Evolutionary conservation across 768 basidiomycete species (phyloP), one percentile per base, ranked within the genome.

Genomic region (Pisolithus tinctorius): DNA sequence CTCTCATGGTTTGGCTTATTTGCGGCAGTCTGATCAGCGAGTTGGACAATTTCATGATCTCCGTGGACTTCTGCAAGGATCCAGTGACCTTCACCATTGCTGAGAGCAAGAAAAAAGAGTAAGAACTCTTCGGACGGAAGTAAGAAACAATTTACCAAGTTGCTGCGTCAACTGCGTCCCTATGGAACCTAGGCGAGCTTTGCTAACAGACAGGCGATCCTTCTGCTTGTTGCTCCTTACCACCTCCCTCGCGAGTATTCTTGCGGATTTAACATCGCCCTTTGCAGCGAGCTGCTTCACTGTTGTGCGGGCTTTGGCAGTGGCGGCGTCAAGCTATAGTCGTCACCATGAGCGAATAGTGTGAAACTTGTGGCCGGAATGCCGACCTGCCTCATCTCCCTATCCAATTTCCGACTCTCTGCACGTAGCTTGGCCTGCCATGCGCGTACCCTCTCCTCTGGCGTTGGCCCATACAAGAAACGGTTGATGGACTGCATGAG

Each of bases 31-130:
- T 93, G 57, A 98, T 74, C 44, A 98, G 78, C 26, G 86, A 73
- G 71, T 95, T 98, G n/a, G 93, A 94, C 39, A 94, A 76, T 71
- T 88, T 98, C 94, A 99, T 98, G 55, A 98, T 97, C 67, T 98
- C 94, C 1, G 95, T 93, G 6, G 93, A 96, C 69, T 93, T 96
- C 71, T 97, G 95, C 55, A 99, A 74, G 6, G 94, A 82, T n/a
- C 96, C 96, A 8, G 96, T 97, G 38, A 98, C 91, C 73, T 98
- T 99, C 56, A 85, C 70, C 86, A 97, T 88, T 0, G 96, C 96
- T 98, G 58, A 27, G 34, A 36, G 39, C 16, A 47, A 29, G 40
- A 53, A 45, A 46, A n/a, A 31, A 45, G 27, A 46, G 43, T 25
- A 25, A 55, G 37, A 52, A 30, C 14, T 26, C 11, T 10, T 31